phyloP scores from a whole-genome alignment of 2,329 filamentous ascomycete genomes.

The Rhytidhysteron rufulum region DNA sequence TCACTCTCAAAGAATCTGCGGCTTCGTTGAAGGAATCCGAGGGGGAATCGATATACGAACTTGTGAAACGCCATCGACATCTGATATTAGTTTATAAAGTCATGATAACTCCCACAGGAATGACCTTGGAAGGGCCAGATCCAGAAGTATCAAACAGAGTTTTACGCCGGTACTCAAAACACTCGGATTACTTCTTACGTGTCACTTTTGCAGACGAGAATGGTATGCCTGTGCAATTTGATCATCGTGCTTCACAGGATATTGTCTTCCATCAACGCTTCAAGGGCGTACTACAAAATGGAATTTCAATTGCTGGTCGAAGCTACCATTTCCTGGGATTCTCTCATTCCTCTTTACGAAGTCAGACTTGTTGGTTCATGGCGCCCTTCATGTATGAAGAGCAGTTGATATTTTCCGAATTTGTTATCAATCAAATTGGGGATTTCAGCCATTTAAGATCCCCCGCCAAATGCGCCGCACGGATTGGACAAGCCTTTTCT shows the following conservation, averaged over 20 bases:
- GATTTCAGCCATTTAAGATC: slow-evolving; percentile 47
- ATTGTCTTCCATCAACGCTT: slow-evolving; percentile 51
- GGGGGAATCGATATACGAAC: slow-evolving; percentile 1
- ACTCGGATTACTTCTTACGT: slow-evolving; percentile 40
- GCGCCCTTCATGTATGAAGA: slow-evolving; percentile 21
- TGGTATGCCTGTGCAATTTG: slow-evolving; percentile 60
- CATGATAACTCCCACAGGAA: slow-evolving; percentile 38
- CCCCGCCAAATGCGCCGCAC: slow-evolving; percentile 56
- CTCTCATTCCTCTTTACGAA: slow-evolving; percentile 23
- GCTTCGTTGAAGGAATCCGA: not conserved
- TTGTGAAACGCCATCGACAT: slow-evolving; percentile 11
- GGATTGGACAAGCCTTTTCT: slow-evolving; percentile 69
- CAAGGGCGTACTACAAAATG: slow-evolving; percentile 53
- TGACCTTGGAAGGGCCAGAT: slow-evolving; percentile 44
- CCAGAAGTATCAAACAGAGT: slow-evolving; percentile 54
- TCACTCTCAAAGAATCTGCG: not conserved
- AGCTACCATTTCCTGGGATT: slow-evolving; percentile 31
- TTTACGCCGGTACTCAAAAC: slow-evolving; percentile 19
- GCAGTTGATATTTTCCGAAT: not conserved
- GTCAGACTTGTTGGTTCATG: slow-evolving; percentile 31
- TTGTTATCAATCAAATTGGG: slow-evolving; percentile 24
- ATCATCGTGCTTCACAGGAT: slow-evolving; percentile 34
- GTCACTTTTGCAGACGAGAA: slow-evolving; percentile 74
- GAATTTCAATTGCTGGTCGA: slow-evolving; percentile 45
- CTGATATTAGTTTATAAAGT: slow-evolving; percentile 33